Evolutionary conservation across 805 yeast genomes (phyloP).

Genomic region (Candida hungchunana): DNA sequence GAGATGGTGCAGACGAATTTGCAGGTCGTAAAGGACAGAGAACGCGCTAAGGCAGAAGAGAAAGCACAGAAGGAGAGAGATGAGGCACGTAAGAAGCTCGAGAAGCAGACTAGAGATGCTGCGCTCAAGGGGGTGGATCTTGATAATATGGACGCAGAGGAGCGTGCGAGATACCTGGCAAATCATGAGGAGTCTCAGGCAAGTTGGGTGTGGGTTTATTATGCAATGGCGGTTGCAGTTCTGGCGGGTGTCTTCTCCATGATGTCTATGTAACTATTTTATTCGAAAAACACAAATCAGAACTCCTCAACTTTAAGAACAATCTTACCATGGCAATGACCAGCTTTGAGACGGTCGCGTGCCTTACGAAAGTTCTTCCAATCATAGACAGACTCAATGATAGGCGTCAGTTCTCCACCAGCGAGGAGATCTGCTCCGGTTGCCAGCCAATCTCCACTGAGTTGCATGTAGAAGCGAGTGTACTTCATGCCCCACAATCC

Average conservation of each 20-base stretch:
- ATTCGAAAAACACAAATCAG: conserved; percentile 15
- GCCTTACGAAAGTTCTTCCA: conserved; percentile 58
- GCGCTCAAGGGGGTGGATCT: conserved; percentile 31
- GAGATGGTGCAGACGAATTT: conserved; percentile 46
- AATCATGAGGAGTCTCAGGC: conserved; percentile 16
- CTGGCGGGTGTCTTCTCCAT: conserved; percentile 24
- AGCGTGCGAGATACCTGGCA: conserved; percentile 47
- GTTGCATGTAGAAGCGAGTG: conserved; percentile 32
- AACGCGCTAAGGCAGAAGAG: conserved; percentile 12
- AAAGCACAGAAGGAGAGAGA: conserved; percentile 1
- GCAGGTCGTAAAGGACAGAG: conserved; percentile 24
- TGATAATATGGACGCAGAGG: conserved; percentile 47
- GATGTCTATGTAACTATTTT: conserved; percentile 11
- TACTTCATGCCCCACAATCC: conserved; percentile 35
- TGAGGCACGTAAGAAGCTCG: conserved; percentile 23
- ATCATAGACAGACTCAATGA: conserved; percentile 52
- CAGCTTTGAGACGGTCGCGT: conserved; percentile 42
- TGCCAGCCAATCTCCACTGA: conserved; percentile 34
- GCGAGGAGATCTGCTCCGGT: conserved; percentile 43
- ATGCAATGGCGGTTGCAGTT: conserved; percentile 33
- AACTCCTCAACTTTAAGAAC: conserved; percentile 44
- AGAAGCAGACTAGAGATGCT: conserved; percentile 23
- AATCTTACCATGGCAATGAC: conserved; percentile 65
- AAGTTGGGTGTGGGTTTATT: conserved; percentile 22
- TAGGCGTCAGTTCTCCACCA: conserved; percentile 41